These are phyloP conservation scores for Trichophyton mentagrophytes DNA, from an alignment of 2,329 filamentous ascomycete species.

Conservation along the genomic window DNA sequence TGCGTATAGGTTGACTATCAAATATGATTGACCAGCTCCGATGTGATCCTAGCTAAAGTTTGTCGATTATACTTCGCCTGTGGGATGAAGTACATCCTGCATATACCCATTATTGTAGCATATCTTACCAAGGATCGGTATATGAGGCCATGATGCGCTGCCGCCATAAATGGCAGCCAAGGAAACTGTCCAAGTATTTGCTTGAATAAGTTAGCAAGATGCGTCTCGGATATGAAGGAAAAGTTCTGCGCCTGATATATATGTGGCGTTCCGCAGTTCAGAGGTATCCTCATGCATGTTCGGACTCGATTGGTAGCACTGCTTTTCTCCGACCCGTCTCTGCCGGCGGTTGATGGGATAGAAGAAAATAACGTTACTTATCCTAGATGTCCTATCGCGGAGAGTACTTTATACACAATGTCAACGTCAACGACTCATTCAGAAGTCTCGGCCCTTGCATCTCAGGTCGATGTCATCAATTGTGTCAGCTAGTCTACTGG, in stretches of 20 bases:
- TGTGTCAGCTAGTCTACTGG: not conserved
- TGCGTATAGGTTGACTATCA: not conserved
- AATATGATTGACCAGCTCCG: not conserved
- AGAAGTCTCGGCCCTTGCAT: not conserved
- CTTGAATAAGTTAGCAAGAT: not conserved
- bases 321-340: too few species aligned
- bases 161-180: not conserved
- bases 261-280: too few species aligned
- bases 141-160: not conserved
- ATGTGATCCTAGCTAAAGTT: not conserved
- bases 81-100: not conserved
- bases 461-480: not conserved
- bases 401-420: too few species aligned
- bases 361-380: too few species aligned
- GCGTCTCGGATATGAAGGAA: not conserved
- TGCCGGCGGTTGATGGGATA: too few species aligned
- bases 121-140: not conserved
- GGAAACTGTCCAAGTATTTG: not conserved
- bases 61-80: not conserved
- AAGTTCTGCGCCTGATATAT: too few species aligned
- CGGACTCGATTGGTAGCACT: too few species aligned
- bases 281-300: too few species aligned
- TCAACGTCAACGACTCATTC: not conserved
- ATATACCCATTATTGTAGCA: not conserved
- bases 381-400: too few species aligned